Percentiles rank a stretch among this genome's conserved stretches.
Evolutionary conservation across 2,329 filamentous ascomycete genomes (phyloP).

Genomic region (Colletotrichum sp.): DNA sequence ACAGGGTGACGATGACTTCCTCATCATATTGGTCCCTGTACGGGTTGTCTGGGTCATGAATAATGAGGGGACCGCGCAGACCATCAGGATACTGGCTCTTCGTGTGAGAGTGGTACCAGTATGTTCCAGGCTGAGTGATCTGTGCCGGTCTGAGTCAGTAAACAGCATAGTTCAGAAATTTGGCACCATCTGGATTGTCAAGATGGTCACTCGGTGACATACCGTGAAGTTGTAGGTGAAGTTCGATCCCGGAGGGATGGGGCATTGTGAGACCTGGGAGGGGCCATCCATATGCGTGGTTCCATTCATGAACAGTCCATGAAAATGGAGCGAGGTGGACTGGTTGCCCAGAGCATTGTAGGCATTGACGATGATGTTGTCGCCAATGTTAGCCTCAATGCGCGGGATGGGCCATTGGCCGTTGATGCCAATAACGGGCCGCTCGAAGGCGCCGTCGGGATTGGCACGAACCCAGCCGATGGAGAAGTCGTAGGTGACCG

Average conservation of each 20-base stretch:
- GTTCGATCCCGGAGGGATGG: slow-evolving; percentile 65
- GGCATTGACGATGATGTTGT: slow-evolving; percentile 63
- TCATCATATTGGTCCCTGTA: slow-evolving; percentile 64
- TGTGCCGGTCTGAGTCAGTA: slow-evolving; percentile 49
- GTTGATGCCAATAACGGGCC: slow-evolving; percentile 80
- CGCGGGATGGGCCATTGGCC: slow-evolving; percentile 75
- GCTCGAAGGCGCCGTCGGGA: slow-evolving; percentile 30
- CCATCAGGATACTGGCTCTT: slow-evolving; percentile 75
- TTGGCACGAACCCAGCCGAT: slow-evolving; percentile 65
- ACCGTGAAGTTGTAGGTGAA: slow-evolving; percentile 76
- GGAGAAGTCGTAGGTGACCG: slow-evolving; percentile 68
- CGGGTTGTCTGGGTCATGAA: slow-evolving; percentile 67
- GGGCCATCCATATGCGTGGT: slow-evolving; percentile 76
- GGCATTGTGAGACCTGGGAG: slow-evolving; percentile 68
- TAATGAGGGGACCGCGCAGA: slow-evolving; percentile 66
- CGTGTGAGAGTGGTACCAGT: slow-evolving; percentile 80
- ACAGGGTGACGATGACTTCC: slow-evolving; percentile 68
- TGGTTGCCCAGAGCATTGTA: slow-evolving; percentile 67
- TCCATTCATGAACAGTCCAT: slow-evolving; percentile 73
- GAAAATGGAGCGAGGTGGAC: slow-evolving; percentile 70
- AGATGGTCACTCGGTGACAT: slow-evolving; percentile 26
- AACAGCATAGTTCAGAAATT: neutral
- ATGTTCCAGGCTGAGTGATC: slow-evolving; percentile 67
- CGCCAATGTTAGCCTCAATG: slow-evolving; percentile 67
- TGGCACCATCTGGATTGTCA: accelerated